Evolutionary conservation across 2,329 filamentous ascomycete genomes (phyloP).

Genomic region (Diaporthe humulicola): DNA sequence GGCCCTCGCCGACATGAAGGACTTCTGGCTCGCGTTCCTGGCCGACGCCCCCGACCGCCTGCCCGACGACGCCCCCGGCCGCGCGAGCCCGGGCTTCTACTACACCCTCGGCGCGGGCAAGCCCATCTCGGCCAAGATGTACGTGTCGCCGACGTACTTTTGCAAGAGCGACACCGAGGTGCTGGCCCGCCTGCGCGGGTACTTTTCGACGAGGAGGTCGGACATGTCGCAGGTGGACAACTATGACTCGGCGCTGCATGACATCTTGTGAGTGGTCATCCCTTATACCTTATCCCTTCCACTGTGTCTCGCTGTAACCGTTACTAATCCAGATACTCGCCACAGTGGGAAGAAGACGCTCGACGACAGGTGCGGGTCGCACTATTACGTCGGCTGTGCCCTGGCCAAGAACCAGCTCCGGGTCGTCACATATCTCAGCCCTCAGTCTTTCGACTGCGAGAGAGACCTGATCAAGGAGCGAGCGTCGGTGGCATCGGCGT

Average conservation of each 20-base stretch:
- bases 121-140: constrained; percentile 43
- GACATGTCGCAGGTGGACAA: constrained; percentile 42
- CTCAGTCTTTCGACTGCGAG: constrained; percentile 32
- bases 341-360: constrained; percentile 27
- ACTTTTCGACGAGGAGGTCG: constrained; percentile 41
- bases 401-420: constrained; percentile 33
- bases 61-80: constrained; percentile 40
- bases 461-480: constrained; percentile 14
- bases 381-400: constrained; percentile 31
- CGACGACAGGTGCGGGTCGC: constrained; percentile 21
- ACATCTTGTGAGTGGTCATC: constrained; percentile 39
- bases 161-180: constrained; percentile 44
- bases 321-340: not conserved
- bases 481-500: not conserved
- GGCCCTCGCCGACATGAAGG: constrained; percentile 42
- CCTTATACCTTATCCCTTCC: fast-evolving
- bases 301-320: no score
- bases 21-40: constrained; percentile 45
- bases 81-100: constrained; percentile 45
- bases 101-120: constrained; percentile 44
- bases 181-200: constrained; percentile 41
- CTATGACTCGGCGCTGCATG: constrained; percentile 42
- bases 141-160: constrained; percentile 43
- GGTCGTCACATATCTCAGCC: constrained; percentile 31
- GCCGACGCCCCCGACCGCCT: constrained; percentile 42